Evolutionary conservation across 495 filamentous ascomycete species (phyloP).

Genomic region (Letharia columbiana): DNA sequence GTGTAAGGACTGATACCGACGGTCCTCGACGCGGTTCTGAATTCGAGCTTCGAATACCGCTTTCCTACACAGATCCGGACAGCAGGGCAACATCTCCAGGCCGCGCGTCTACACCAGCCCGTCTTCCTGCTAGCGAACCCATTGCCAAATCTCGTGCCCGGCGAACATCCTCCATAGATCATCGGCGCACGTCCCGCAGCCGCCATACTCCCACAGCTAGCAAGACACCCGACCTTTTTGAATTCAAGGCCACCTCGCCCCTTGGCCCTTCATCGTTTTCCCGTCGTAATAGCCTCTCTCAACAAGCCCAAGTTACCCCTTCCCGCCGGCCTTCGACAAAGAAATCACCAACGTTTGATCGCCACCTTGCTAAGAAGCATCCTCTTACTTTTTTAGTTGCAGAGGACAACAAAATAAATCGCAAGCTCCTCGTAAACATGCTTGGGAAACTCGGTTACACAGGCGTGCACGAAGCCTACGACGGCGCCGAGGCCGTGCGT

Average conservation of each 20-base stretch:
- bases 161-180: conserved; percentile 15
- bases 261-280: conserved; percentile 22
- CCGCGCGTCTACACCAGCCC: conserved; percentile 24
- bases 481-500: conserved; percentile 64
- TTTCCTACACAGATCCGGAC: conserved; percentile 42
- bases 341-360: conserved; percentile 23
- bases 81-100: conserved; percentile 37
- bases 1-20: conserved; percentile 57
- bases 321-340: conserved; percentile 21
- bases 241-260: conserved; percentile 31
- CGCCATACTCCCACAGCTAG: conserved; percentile 21
- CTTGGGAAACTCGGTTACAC: conserved; percentile 61
- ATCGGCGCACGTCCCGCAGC: conserved; percentile 24
- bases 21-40: conserved; percentile 62
- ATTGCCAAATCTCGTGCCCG: conserved; percentile 6
- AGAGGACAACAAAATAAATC: conserved; percentile 75
- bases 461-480: conserved; percentile 58
- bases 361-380: conserved; percentile 45
- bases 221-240: conserved; percentile 30
- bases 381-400: conserved; percentile 66
- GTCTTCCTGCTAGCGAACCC: conserved; percentile 15
- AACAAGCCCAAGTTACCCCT: conserved; percentile 5
- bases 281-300: conserved; percentile 23
- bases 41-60: conserved; percentile 64
- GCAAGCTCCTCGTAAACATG: conserved; percentile 63